Evolutionary conservation across 2,329 filamentous ascomycete genomes (phyloP).

Genomic region (Endocalyx cinctus): DNA sequence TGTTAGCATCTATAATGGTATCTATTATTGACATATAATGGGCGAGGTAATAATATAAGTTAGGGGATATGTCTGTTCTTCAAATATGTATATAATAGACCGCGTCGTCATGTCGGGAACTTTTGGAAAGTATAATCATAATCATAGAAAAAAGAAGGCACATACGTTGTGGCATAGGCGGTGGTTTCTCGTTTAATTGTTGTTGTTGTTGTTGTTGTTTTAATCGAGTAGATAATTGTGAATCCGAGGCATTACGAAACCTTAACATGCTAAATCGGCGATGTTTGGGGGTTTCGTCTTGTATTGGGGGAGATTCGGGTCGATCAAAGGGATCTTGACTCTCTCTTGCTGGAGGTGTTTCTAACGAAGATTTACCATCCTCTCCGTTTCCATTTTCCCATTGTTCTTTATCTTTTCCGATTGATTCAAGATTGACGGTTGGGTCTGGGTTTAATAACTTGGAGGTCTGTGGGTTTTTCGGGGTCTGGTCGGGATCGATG

Average conservation of each 20-base stretch:
- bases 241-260: slow-evolving; percentile 89
- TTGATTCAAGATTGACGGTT: slow-evolving; percentile 8
- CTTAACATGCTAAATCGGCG: slow-evolving; percentile 68
- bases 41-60: slow-evolving; percentile 1
- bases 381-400: slow-evolving; percentile 13
- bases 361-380: slow-evolving; percentile 16
- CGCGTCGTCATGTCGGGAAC: too few relatives aligned
- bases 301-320: slow-evolving; percentile 45
- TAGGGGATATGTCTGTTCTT: neutral
- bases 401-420: too few relatives aligned
- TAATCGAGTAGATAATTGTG: slow-evolving; percentile 73
- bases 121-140: too few relatives aligned
- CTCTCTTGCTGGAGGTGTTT: slow-evolving; percentile 15
- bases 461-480: too few relatives aligned
- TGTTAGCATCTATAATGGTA: too few relatives aligned
- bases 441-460: too few relatives aligned
- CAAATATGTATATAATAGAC: neutral
- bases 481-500: slow-evolving; percentile 21
- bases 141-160: slow-evolving; percentile 15
- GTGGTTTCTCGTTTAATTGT: slow-evolving; percentile 46
- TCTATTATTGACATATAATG: too few relatives aligned
- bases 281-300: slow-evolving; percentile 52
- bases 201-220: slow-evolving; percentile 66
- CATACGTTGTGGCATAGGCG: slow-evolving; percentile 56
- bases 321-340: slow-evolving; percentile 29